Conservation (phyloP, 805 yeast species). For the Saccharomycopsis amapae region DNA sequence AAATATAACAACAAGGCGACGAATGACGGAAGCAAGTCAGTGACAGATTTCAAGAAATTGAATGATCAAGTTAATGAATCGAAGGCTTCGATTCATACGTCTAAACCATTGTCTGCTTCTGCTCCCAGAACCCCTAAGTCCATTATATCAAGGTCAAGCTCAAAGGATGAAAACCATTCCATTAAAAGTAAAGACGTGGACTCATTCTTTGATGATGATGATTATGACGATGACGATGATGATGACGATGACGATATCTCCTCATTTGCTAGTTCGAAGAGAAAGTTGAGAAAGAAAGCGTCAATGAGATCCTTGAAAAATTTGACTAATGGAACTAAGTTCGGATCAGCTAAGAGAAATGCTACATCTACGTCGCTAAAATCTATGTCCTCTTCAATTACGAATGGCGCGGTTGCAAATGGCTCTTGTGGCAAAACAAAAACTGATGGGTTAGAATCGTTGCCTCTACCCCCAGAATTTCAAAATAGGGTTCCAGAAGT, state of each 20-base stretch:
- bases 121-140: too few relatives aligned
- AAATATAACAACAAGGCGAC: too few relatives aligned
- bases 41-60: too few relatives aligned
- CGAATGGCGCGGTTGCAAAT: background rate
- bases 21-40: too few relatives aligned
- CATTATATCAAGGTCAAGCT: too few relatives aligned
- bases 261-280: background rate
- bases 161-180: background rate
- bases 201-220: background rate
- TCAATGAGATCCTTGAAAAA: slow-evolving; percentile 16
- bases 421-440: background rate
- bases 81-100: too few relatives aligned
- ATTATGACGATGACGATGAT: background rate
- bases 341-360: slow-evolving; percentile 9
- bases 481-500: slow-evolving; percentile 38
- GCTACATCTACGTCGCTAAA: slow-evolving; percentile 21
- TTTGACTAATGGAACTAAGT: slow-evolving; percentile 9
- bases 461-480: slow-evolving; percentile 40
- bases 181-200: background rate
- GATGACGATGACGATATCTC: slow-evolving; percentile 3
- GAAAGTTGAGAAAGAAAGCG: slow-evolving; percentile 3
- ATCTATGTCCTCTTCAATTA: slow-evolving; percentile 13
- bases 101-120: too few relatives aligned
- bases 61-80: too few relatives aligned
- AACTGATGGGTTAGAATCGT: slow-evolving; percentile 20